These are phyloP conservation scores for Breviolum minutum DNA, from an alignment of 73 alveolate species.

Conservation along the genomic window DNA sequence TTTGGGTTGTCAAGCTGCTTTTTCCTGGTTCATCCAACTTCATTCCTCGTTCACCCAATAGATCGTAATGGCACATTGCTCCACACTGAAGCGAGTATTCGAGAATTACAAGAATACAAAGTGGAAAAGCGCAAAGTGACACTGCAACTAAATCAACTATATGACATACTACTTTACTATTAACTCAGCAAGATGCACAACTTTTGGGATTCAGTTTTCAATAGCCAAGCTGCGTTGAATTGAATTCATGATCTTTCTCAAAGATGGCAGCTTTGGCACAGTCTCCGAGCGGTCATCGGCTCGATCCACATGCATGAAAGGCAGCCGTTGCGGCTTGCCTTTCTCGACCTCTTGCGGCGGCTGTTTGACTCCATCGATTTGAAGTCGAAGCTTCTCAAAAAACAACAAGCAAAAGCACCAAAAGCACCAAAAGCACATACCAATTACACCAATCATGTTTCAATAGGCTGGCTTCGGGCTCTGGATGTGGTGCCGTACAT, in stretches of 20 bases:
- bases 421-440: too few species aligned
- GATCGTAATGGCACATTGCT: background rate
- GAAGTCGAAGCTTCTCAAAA: background rate
- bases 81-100: too few species aligned
- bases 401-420: background rate
- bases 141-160: too few species aligned
- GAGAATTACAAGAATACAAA: too few species aligned
- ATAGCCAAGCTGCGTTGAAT: conserved; percentile 21
- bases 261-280: conserved; percentile 68
- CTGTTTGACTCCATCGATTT: background rate
- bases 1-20: background rate
- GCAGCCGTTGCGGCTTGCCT: conserved; percentile 57
- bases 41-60: conserved; percentile 28
- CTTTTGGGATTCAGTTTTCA: background rate
- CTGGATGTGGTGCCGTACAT: background rate
- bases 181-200: too few species aligned
- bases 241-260: conserved; percentile 33
- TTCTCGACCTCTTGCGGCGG: conserved; percentile 26
- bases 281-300: conserved; percentile 48
- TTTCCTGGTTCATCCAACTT: conserved; percentile 12
- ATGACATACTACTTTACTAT: too few species aligned
- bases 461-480: background rate
- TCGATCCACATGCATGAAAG: conserved; percentile 79
- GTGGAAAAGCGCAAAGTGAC: too few species aligned
- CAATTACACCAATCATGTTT: background rate